Evolutionary conservation across 768 basidiomycete species (phyloP).

Genomic region (Termitomyces sp.): DNA sequence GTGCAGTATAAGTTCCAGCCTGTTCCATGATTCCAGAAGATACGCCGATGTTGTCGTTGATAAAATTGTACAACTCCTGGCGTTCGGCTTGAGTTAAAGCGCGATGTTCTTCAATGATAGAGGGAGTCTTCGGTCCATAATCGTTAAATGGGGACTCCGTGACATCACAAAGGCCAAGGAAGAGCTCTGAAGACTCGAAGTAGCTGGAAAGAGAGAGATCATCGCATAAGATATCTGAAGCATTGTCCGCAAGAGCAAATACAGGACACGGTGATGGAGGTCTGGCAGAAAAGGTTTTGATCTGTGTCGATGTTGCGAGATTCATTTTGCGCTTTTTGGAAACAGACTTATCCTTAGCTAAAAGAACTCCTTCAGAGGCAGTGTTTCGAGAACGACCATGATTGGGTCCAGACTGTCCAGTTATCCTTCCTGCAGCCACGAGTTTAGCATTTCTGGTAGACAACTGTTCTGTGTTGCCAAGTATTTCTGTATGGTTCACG

Average conservation of each 20-base stretch:
- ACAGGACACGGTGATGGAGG: slow-evolving; percentile 22
- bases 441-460: slow-evolving; percentile 14
- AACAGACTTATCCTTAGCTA: neutral
- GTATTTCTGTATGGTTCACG: neutral
- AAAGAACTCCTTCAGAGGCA: neutral
- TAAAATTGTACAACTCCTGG: slow-evolving; percentile 45
- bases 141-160: slow-evolving; percentile 1
- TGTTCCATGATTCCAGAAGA: slow-evolving; percentile 45
- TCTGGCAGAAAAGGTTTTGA: slow-evolving; percentile 3
- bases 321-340: neutral
- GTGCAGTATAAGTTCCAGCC: slow-evolving; percentile 47
- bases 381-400: neutral
- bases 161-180: slow-evolving; percentile 11
- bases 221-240: slow-evolving; percentile 15
- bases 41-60: slow-evolving; percentile 47
- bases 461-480: slow-evolving; percentile 2
- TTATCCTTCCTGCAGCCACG: slow-evolving; percentile 15
- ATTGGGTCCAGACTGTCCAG: slow-evolving; percentile 1
- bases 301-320: neutral
- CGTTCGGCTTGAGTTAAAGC: slow-evolving; percentile 45
- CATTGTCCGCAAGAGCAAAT: slow-evolving; percentile 23
- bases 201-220: slow-evolving; percentile 16
- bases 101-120: slow-evolving; percentile 25
- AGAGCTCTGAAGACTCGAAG: slow-evolving; percentile 12
- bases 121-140: slow-evolving; percentile 16